These are phyloP conservation scores for Kluyveromyces lactis DNA, from an alignment of 805 yeast species.

Conservation along the genomic window DNA sequence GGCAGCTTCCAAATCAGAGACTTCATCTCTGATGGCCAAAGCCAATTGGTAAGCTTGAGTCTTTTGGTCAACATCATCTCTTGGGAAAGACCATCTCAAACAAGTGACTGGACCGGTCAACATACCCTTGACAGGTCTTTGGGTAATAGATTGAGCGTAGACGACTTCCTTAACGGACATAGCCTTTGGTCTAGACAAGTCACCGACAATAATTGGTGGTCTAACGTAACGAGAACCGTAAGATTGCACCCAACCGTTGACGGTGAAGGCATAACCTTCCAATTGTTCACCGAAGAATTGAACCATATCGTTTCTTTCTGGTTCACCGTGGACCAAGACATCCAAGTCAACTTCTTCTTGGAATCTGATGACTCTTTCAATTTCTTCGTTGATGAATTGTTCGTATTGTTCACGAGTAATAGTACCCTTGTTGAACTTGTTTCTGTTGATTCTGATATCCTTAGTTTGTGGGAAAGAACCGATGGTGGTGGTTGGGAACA, in stretches of 20 bases:
- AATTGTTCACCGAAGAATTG: constrained; percentile 99
- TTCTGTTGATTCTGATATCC: constrained; percentile 97
- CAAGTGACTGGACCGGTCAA: constrained; percentile 99
- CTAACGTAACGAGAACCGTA: constrained; percentile 99
- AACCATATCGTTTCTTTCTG: constrained; percentile 99
- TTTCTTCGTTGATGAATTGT: constrained; percentile 93
- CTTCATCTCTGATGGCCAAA: constrained; percentile 97
- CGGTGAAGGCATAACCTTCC: constrained; percentile 96
- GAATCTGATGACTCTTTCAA: constrained; percentile 92
- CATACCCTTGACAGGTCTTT: constrained; percentile 99
- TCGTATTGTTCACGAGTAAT: constrained; percentile 93
- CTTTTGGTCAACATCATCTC: constrained; percentile 92
- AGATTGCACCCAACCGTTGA: constrained; percentile 99
- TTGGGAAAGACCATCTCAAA: constrained; percentile 99
- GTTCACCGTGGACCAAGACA: constrained; percentile 99
- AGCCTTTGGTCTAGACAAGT: constrained; percentile 95
- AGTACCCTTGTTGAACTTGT: constrained; percentile 96
- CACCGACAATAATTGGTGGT: constrained; percentile 99
- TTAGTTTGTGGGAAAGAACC: constrained; percentile 99
- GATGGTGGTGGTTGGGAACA: constrained; percentile 99
- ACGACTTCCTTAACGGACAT: constrained; percentile 99
- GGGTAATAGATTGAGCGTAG: constrained; percentile 94
- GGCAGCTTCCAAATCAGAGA: constrained; percentile 94
- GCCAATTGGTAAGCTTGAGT: constrained; percentile 95
- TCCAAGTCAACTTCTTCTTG: constrained; percentile 99